phyloP scores from a whole-genome alignment of 306 rosid species.

The Styphnolobium japonicum region DNA sequence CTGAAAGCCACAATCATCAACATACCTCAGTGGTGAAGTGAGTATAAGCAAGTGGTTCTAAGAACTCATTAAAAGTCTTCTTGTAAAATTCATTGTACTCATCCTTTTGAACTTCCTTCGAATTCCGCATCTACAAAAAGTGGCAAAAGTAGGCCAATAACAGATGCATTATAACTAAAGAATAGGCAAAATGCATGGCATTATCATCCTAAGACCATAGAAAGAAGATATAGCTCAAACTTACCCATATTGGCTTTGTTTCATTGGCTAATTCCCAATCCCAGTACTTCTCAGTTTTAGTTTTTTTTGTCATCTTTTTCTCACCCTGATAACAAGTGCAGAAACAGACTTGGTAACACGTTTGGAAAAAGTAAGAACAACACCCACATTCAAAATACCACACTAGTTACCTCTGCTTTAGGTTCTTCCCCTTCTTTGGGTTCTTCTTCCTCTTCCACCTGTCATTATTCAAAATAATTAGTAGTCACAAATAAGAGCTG shows the following conservation, averaged over 20 bases:
- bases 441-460: conserved; percentile 99
- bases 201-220: background rate
- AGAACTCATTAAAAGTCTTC: conserved; percentile 81
- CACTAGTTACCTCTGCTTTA: conserved; percentile 59
- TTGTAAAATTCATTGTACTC: conserved; percentile 93
- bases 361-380: background rate
- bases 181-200: background rate
- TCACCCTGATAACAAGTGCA: conserved; percentile 58
- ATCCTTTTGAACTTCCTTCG: conserved; percentile 82
- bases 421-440: conserved; percentile 93
- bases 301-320: conserved; percentile 65
- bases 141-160: background rate
- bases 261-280: conserved; percentile 97
- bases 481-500: background rate
- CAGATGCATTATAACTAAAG: conserved; percentile 10
- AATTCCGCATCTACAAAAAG: conserved; percentile 70
- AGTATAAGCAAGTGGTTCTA: conserved; percentile 84
- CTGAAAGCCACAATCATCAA: background rate
- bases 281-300: conserved; percentile 94
- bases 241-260: conserved; percentile 98
- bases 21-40: conserved; percentile 97
- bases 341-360: background rate
- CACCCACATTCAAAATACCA: background rate
- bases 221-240: conserved; percentile 36
- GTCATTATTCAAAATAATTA: conserved; percentile 27